These are phyloP conservation scores for Pseudocercospora crystallina DNA, from an alignment of 2,329 filamentous ascomycete genomes.

Conservation along the genomic window DNA sequence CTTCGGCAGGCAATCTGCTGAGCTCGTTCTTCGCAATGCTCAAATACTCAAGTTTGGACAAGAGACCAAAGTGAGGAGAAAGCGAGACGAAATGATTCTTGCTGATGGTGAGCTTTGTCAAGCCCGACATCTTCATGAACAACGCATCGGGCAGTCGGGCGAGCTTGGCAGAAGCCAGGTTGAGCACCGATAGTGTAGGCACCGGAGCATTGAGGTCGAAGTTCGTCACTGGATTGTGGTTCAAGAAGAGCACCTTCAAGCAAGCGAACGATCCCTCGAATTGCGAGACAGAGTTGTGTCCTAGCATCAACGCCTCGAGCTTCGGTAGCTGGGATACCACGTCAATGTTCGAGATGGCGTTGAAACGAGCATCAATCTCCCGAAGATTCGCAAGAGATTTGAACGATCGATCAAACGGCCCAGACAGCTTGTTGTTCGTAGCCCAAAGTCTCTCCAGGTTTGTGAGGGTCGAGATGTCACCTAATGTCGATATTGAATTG, in stretches of 20 bases:
- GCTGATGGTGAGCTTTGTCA: slow-evolving; percentile 86
- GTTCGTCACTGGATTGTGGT: slow-evolving; percentile 92
- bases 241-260: slow-evolving; percentile 80
- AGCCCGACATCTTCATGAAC: slow-evolving; percentile 81
- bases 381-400: slow-evolving; percentile 73
- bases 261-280: slow-evolving; percentile 87
- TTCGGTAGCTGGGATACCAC: slow-evolving; percentile 80
- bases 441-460: slow-evolving; percentile 88
- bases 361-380: slow-evolving; percentile 94
- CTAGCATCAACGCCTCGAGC: slow-evolving; percentile 82
- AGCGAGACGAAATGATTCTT: slow-evolving; percentile 94
- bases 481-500: slow-evolving; percentile 79
- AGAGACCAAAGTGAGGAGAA: slow-evolving; percentile 78
- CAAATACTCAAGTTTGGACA: slow-evolving; percentile 82
- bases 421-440: slow-evolving; percentile 86
- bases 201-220: slow-evolving; percentile 79
- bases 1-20: slow-evolving; percentile 77
- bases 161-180: slow-evolving; percentile 86
- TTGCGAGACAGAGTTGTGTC: slow-evolving; percentile 88
- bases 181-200: slow-evolving; percentile 80
- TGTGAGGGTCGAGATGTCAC: slow-evolving; percentile 74
- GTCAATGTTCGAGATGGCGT: slow-evolving; percentile 83
- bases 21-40: slow-evolving; percentile 92
- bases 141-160: slow-evolving; percentile 82
- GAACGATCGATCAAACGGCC: slow-evolving; percentile 69